Conservation (phyloP, 331 rosid genomes). For the Rosa hybrid region DNA sequence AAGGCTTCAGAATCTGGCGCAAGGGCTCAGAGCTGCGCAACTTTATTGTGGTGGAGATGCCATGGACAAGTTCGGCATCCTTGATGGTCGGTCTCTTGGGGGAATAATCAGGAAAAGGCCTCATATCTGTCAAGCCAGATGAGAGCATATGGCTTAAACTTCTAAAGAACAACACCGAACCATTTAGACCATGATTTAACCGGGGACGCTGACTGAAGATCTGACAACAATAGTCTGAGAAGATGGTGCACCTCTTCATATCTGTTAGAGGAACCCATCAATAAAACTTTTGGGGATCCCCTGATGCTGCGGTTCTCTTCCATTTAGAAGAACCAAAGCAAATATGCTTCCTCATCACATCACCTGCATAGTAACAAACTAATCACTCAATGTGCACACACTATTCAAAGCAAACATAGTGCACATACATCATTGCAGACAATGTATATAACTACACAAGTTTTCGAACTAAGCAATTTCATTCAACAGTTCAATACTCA, state of each 20-base stretch:
- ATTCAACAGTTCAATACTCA: not conserved
- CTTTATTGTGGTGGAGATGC: conserved; percentile 60
- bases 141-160: conserved; percentile 30
- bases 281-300: conserved; percentile 22
- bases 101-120: conserved; percentile 92
- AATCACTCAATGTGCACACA: not conserved
- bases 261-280: conserved; percentile 51
- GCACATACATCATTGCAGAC: not conserved
- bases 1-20: conserved; percentile 57
- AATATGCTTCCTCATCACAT: conserved; percentile 38
- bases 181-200: conserved; percentile 18
- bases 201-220: conserved; percentile 13
- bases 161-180: conserved; percentile 24
- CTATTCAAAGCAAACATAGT: too few relatives aligned
- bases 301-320: conserved; percentile 22
- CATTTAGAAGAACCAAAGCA: conserved; percentile 24
- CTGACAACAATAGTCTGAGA: conserved; percentile 29
- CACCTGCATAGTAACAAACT: conserved; percentile 23
- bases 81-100: conserved; percentile 62
- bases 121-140: conserved; percentile 37
- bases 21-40: conserved; percentile 68
- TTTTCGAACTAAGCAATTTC: not conserved
- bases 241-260: conserved; percentile 57
- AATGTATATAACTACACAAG: not conserved
- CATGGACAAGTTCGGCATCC: conserved; percentile 67